Conservation (phyloP, 495 filamentous ascomycete genomes). For the Clohesyomyces aquaticus region DNA sequence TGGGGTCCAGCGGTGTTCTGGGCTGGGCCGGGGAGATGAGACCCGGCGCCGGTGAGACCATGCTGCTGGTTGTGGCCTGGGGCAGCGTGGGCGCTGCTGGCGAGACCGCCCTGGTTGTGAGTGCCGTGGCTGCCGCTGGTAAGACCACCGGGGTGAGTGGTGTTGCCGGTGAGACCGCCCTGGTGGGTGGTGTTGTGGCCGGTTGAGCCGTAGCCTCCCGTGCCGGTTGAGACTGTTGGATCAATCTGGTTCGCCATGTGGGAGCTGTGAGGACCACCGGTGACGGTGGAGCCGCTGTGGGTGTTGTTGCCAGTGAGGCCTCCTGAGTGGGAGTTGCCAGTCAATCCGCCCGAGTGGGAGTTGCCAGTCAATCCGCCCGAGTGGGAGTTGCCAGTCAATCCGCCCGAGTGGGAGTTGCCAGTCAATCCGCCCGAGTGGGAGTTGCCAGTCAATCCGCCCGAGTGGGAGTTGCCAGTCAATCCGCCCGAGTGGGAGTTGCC, state of each 20-base stretch:
- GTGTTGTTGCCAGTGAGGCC: neutral
- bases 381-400: neutral
- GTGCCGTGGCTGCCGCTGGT: conserved; percentile 14
- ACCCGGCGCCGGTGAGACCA: too few relatives aligned
- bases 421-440: conserved; percentile 21
- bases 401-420: conserved; percentile 10
- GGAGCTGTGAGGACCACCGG: neutral
- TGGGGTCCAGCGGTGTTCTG: conserved; percentile 55
- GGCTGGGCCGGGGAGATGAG: conserved; percentile 39
- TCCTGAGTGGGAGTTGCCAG: too few relatives aligned
- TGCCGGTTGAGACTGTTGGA: neutral
- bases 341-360: neutral
- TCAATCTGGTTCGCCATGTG: conserved; percentile 3
- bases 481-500: conserved; percentile 22
- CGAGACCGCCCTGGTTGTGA: neutral
- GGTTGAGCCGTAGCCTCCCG: neutral
- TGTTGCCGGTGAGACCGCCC: neutral
- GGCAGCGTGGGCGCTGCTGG: conserved; percentile 8
- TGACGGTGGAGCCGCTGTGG: neutral
- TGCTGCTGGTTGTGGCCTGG: too few relatives aligned
- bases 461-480: conserved; percentile 1
- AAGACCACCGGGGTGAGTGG: too few relatives aligned
- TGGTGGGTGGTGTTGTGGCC: conserved; percentile 12
- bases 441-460: conserved; percentile 3
- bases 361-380: conserved; percentile 24